Evolutionary conservation across 2,329 filamentous ascomycete genomes (phyloP), one percentile per base, ranked within the genome.

Genomic region (Zymoseptoria ardabiliae): DNA sequence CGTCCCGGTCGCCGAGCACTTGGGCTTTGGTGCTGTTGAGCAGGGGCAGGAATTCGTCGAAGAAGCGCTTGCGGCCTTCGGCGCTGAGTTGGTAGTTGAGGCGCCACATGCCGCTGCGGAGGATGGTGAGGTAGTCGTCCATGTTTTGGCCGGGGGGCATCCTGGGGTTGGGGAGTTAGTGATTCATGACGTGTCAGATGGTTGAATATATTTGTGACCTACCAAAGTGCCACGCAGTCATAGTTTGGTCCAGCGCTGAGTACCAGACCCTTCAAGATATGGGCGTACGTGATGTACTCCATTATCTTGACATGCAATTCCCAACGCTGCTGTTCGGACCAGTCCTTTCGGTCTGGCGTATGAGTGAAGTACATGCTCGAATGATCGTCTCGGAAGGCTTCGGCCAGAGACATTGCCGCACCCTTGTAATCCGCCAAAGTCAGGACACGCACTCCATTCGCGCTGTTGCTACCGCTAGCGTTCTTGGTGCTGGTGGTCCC

Each of bases 161-260:
- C 89, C 88, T 90, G 64, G n/a, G 35, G 17, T 45, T 3, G 35
- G 35, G n/a, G 13, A 28, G 22, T 52, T 19, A 52, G 20, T 25
- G 19, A 11, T 52, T 6, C 50, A 45, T n/a, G 17, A n/a, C n/a
- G n/a, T n/a, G n/a, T n/a, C n/a, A n/a, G n/a, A n/a, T n/a, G n/a
- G n/a, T n/a, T n/a, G n/a, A n/a, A n/a, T n/a, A n/a, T n/a, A n/a
- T n/a, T n/a, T n/a, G n/a, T n/a, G 19, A 79, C 84, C 71, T 78
- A 91, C 89, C 90, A 94, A 56, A 94, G 78, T 59, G 88, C 89
- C 57, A 94, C 86, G 64, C 85, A 87, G 65, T 90, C 89, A 70
- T 88, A 90, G 70, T 91, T 84, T 5, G 85, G 82, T 19, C 90
- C 90, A 62, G 89, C 85, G 58, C 87, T 85, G 52, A 88, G 87